Conservation (phyloP, 305 asterid genomes). For the Fraxinus latifolia region DNA sequence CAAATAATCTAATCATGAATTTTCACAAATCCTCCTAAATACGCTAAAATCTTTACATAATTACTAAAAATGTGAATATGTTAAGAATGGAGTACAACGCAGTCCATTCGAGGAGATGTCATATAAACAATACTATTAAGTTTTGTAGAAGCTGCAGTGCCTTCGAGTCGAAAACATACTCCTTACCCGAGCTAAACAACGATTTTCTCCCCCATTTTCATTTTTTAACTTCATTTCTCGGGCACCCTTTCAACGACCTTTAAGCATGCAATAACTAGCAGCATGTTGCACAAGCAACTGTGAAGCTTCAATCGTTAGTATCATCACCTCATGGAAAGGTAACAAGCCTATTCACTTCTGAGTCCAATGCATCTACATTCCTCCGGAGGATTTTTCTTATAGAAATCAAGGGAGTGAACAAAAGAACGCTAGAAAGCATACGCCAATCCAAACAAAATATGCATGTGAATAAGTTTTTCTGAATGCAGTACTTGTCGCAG, state of each 20-base stretch:
- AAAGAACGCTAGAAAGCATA: neutral
- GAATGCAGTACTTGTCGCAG: neutral
- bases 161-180: neutral
- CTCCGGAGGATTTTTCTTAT: constrained; percentile 68
- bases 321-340: constrained; percentile 47
- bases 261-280: neutral
- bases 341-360: constrained; percentile 62
- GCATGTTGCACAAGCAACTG: neutral
- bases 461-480: neutral
- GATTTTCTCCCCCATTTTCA: neutral
- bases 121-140: neutral
- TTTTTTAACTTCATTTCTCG: neutral
- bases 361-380: constrained; percentile 83
- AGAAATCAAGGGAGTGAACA: constrained; percentile 43
- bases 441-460: neutral
- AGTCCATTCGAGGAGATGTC: neutral
- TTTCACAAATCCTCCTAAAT: neutral
- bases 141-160: neutral
- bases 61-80: neutral
- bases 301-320: neutral
- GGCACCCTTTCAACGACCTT: neutral
- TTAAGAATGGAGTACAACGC: neutral
- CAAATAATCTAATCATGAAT: neutral
- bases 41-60: neutral
- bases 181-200: neutral